Conservation (phyloP, 2,329 filamentous ascomycete species). For the Thyridium curvatum region DNA sequence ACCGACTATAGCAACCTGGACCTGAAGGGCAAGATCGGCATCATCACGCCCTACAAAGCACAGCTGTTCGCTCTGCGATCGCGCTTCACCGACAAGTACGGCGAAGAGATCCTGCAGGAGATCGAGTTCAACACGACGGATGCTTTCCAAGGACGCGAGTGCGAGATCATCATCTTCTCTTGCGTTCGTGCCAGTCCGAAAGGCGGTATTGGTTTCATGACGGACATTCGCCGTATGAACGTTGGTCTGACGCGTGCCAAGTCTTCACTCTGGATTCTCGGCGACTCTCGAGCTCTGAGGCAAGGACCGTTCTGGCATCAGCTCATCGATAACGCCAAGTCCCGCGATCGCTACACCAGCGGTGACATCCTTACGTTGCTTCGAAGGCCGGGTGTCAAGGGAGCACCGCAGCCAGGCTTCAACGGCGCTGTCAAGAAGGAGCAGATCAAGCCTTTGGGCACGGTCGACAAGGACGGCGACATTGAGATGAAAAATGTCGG, state of each 20-base stretch:
- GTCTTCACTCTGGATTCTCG: constrained; percentile 92
- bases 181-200: constrained; percentile 91
- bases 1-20: constrained; percentile 64
- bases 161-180: constrained; percentile 97
- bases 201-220: constrained; percentile 96
- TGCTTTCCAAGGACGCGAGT: constrained; percentile 94
- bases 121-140: constrained; percentile 99
- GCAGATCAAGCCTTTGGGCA: not conserved
- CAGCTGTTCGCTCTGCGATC: constrained; percentile 76
- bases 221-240: constrained; percentile 98
- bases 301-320: constrained; percentile 89
- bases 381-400: constrained; percentile 31
- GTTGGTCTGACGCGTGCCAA: constrained; percentile 95
- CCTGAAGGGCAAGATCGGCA: constrained; percentile 79
- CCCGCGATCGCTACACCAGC: constrained; percentile 68
- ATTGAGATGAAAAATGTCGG: constrained; percentile 7
- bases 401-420: constrained; percentile 14
- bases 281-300: constrained; percentile 78
- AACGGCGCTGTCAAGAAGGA: not conserved
- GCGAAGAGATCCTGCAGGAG: constrained; percentile 64
- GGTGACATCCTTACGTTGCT: constrained; percentile 50
- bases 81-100: constrained; percentile 67
- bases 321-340: constrained; percentile 74
- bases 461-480: constrained; percentile 2
- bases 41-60: constrained; percentile 97